Evolutionary conservation across 169 alveolate species (phyloP), one percentile per base, ranked within the genome.

Genomic region (Cryptosporidium sp.): DNA sequence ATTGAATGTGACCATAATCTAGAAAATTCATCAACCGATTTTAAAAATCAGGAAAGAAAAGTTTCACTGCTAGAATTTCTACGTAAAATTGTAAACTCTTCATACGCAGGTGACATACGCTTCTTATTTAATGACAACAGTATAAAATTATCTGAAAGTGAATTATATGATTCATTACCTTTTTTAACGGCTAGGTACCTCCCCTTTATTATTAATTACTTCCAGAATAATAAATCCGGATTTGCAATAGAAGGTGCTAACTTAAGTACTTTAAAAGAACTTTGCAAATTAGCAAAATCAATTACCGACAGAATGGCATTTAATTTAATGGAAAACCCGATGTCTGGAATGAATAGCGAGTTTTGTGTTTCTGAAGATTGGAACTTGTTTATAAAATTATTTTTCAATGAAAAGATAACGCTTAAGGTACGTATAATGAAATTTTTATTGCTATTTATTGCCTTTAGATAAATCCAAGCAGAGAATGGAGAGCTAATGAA

Each of bases 61-160:
- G 53, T 80, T 21, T 26, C 89, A 5, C 35, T 80, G 14, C 18
- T 60, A 4, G 75, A 80, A 12, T 42, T 80, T 29, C 45, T 80
- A 16, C 37, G 60, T 14, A 33, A 65, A 18, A 80, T 80, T 37
- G 68, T 80, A 3, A 29, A 35, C 12, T 44, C 42, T 8, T 61
- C 89, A 61, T 80, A 80, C 16, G 44, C 23, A 16, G 89, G 89
- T 2, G 89, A 80, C 33, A 9, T 80, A 29, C 56, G 89, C n/a
- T 80, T 60, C 29, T 61, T 80, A 31, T 44, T 35, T 9, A 62
- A 65, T 16, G 26, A 80, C 21, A 14, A 65, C n/a, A 35, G 33
- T 16, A 42, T 23, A 23, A 31, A 51, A 10, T 12, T 53, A 5
- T 60, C 60, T 44, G 75, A 60, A 62, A 42, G 21, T 42, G 89